These are phyloP conservation scores for Diaporthe helianthi DNA, from an alignment of 2,329 filamentous ascomycete genomes.

Conservation along the genomic window DNA sequence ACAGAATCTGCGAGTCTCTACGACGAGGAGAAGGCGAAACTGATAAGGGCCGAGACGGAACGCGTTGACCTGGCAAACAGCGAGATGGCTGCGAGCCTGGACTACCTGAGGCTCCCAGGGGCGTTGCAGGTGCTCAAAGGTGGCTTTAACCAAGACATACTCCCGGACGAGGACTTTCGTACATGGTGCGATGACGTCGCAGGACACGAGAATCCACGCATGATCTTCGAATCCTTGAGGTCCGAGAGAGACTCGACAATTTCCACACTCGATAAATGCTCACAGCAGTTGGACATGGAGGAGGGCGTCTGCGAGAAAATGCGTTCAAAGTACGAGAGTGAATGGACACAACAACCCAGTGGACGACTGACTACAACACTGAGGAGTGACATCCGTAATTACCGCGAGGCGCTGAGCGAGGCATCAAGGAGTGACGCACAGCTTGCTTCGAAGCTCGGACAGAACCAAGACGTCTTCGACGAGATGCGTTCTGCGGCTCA, in stretches of 20 bases:
- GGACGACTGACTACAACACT: slow-evolving; percentile 87
- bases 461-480: slow-evolving; percentile 88
- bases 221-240: slow-evolving; percentile 80
- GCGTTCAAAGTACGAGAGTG: slow-evolving; percentile 92
- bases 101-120: slow-evolving; percentile 89
- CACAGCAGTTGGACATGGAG: slow-evolving; percentile 93
- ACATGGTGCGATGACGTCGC: slow-evolving; percentile 94
- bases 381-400: slow-evolving; percentile 84
- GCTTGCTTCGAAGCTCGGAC: slow-evolving; percentile 80
- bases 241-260: slow-evolving; percentile 79
- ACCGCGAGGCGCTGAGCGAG: slow-evolving; percentile 88
- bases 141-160: slow-evolving; percentile 86
- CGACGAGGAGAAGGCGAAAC: slow-evolving; percentile 97
- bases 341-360: slow-evolving; percentile 98
- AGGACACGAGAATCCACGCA: slow-evolving; percentile 79
- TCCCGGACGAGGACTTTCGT: slow-evolving; percentile 88
- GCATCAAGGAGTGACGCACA: slow-evolving; percentile 86
- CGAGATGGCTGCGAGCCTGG: slow-evolving; percentile 93
- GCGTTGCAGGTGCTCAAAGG: slow-evolving; percentile 92
- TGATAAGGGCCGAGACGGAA: slow-evolving; percentile 92
- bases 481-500: slow-evolving; percentile 93
- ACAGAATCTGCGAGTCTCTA: slow-evolving; percentile 97
- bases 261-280: slow-evolving; percentile 75
- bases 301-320: slow-evolving; percentile 99
- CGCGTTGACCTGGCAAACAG: slow-evolving; percentile 90